These are phyloP conservation scores for Bimuria novae-zelandiae DNA, from an alignment of 2,329 filamentous ascomycete genomes.

Conservation along the genomic window DNA sequence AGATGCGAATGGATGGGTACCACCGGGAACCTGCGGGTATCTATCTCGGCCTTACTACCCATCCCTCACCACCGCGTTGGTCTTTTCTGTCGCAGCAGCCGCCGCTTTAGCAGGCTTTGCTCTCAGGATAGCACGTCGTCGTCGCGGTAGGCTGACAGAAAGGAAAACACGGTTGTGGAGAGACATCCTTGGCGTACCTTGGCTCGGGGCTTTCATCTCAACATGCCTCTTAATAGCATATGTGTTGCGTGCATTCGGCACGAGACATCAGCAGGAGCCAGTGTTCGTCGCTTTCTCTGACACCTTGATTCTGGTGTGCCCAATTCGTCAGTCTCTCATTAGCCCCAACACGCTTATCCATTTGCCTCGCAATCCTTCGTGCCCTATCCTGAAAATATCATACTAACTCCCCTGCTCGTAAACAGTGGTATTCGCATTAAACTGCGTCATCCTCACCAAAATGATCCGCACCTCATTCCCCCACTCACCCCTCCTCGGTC, in stretches of 20 bases:
- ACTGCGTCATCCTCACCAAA: too few relatives aligned
- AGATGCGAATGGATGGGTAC: conserved; percentile 13
- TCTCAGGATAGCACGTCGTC: not conserved
- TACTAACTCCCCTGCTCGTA: too few relatives aligned
- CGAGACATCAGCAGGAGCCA: conserved; percentile 7
- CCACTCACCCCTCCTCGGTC: too few relatives aligned
- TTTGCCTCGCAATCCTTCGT: not conserved
- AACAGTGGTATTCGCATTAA: too few relatives aligned
- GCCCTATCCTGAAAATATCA: not conserved
- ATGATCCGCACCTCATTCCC: too few relatives aligned
- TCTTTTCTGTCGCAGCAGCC: conserved; percentile 1
- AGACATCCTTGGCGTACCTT: not conserved
- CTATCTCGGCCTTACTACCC: conserved; percentile 13
- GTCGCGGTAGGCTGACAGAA: not conserved
- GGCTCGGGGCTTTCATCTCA: conserved; percentile 1
- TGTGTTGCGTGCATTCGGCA: conserved; percentile 9
- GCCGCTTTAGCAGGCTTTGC: not conserved
- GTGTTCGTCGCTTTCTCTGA: conserved; percentile 9
- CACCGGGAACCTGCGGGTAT: conserved; percentile 11
- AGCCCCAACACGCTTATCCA: not conserved
- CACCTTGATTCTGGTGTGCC: conserved; percentile 6
- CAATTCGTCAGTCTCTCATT: conserved; percentile 6
- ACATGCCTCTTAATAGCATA: conserved; percentile 7
- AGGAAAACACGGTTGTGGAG: not conserved
- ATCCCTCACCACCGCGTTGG: conserved; percentile 8